phyloP scores from a whole-genome alignment of 2,329 filamentous ascomycete species.

The Ophioceras dolichostomum region DNA sequence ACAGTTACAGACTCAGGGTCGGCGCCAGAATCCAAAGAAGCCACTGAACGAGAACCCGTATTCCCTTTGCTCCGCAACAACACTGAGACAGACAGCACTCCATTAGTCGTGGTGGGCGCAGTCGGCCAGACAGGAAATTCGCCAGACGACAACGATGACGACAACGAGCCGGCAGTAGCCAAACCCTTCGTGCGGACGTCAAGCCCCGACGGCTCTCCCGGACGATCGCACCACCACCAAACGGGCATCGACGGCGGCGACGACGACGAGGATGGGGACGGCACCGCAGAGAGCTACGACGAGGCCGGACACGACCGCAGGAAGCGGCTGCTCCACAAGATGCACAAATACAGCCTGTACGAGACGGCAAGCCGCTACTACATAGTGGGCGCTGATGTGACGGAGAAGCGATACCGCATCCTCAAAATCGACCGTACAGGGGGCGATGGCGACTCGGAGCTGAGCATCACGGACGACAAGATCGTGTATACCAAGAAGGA shows the following conservation, averaged over 20 bases:
- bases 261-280: conserved; percentile 11
- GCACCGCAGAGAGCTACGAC: conserved; percentile 1
- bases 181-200: conserved; percentile 43
- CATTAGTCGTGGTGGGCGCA: conserved; percentile 13
- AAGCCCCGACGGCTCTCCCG: conserved; percentile 31
- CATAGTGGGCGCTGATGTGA: conserved; percentile 83
- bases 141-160: conserved; percentile 35
- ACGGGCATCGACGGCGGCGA: conserved; percentile 11
- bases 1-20: neutral
- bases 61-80: conserved; percentile 30
- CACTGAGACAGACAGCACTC: conserved; percentile 22
- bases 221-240: conserved; percentile 10
- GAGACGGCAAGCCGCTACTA: conserved; percentile 92
- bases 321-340: conserved; percentile 41
- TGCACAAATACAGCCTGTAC: conserved; percentile 97
- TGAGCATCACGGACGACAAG: conserved; percentile 85
- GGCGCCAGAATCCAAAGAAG: conserved; percentile 1
- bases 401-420: conserved; percentile 79
- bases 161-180: conserved; percentile 45
- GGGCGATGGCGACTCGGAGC: conserved; percentile 62
- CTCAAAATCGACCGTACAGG: conserved; percentile 90
- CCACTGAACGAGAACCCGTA: conserved; percentile 13
- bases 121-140: conserved; percentile 8
- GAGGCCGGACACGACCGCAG: conserved; percentile 12
- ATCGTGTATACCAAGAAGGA: conserved; percentile 87